Evolutionary conservation across 495 filamentous ascomycete genomes (phyloP).

Genomic region (Penicillium paradoxum): DNA sequence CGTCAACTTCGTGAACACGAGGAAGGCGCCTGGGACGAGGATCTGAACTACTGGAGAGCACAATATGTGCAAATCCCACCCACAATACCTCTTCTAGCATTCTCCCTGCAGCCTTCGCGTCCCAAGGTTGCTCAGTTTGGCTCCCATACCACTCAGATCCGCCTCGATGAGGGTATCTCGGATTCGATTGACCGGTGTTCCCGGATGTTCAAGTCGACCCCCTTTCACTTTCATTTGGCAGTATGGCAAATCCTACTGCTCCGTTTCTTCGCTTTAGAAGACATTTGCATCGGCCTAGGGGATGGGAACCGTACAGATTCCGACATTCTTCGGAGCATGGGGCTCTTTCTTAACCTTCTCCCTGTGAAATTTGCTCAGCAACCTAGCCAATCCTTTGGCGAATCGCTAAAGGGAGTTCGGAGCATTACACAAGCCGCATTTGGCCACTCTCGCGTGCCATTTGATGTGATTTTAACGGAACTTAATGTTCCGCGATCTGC

Average conservation of each 20-base stretch:
- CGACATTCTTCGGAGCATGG: conserved; percentile 30
- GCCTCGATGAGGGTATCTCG: conserved; percentile 12
- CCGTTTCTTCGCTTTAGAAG: conserved; percentile 17
- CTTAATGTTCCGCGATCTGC: conserved; percentile 30
- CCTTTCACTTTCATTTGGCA: conserved; percentile 45
- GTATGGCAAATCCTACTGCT: conserved; percentile 29
- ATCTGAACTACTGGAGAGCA: conserved; percentile 34
- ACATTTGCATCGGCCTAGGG: conserved; percentile 42
- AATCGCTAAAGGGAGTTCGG: conserved; percentile 14
- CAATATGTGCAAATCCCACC: conserved; percentile 21
- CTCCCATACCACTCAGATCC: conserved; percentile 6
- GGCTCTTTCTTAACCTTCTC: conserved; percentile 47
- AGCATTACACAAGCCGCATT: conserved; percentile 22
- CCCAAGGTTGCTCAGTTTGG: conserved; percentile 9
- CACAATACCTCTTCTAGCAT: conserved; percentile 34
- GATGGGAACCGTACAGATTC: conserved; percentile 35
- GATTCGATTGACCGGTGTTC: conserved; percentile 15
- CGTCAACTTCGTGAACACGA: conserved; percentile 19
- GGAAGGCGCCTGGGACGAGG: conserved; percentile 11
- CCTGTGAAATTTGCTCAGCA: conserved; percentile 32
- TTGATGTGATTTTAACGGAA: conserved; percentile 39
- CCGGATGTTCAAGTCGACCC: conserved; percentile 20
- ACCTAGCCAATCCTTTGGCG: conserved; percentile 10
- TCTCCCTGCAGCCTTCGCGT: conserved; percentile 13
- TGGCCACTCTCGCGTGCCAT: conserved; percentile 36